Evolutionary conservation across 2,329 filamentous ascomycete genomes (phyloP).

Genomic region (Scedosporium aurantiacum): DNA sequence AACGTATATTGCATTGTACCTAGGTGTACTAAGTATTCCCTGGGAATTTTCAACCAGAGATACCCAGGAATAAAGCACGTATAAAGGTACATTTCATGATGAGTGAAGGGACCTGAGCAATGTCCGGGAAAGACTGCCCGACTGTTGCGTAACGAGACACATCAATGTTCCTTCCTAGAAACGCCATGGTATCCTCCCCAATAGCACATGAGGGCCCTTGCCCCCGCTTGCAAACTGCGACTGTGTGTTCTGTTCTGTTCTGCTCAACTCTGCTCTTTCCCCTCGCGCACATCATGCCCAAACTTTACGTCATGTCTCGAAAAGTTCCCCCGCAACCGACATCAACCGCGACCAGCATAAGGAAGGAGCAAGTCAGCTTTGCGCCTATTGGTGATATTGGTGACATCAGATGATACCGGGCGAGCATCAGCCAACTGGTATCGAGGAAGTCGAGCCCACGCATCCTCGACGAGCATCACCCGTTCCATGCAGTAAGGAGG

Average conservation of each 20-base stretch:
- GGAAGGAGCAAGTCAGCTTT: neutral
- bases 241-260: neutral
- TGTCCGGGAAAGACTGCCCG: too few relatives aligned
- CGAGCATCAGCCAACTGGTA: neutral
- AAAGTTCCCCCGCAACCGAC: neutral
- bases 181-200: too few relatives aligned
- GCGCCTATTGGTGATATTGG: conserved; percentile 3
- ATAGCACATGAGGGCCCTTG: too few relatives aligned
- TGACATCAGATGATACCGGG: conserved; percentile 6
- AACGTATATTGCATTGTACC: too few relatives aligned
- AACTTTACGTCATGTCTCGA: conserved; percentile 1
- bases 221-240: neutral
- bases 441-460: neutral
- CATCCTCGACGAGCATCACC: neutral
- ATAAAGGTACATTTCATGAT: too few relatives aligned
- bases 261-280: neutral
- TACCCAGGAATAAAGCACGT: too few relatives aligned
- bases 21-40: too few relatives aligned
- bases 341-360: neutral
- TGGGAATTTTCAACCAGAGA: too few relatives aligned
- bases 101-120: too few relatives aligned
- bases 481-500: neutral
- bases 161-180: too few relatives aligned
- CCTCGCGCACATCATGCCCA: neutral
- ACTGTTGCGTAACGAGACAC: too few relatives aligned